Evolutionary conservation across 1,284 basidiomycete species (phyloP), one percentile per base, ranked within the genome.

Genomic region (Calocybe gambosa): DNA sequence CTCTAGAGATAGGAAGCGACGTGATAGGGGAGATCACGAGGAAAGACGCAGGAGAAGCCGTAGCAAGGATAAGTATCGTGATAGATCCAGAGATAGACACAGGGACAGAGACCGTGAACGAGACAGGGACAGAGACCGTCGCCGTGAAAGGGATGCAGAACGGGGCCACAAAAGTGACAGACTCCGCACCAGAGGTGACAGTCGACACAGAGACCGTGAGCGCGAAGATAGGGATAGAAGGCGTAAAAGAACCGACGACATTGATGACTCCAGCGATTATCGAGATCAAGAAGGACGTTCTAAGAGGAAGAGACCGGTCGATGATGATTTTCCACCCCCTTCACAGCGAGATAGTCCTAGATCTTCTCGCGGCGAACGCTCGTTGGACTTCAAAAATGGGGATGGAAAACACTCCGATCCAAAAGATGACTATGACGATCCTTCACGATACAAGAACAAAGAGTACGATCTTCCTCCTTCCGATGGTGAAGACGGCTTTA

Each of bases 361-460:
- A 56, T 67, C 66, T 56, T 74, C 73, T 57, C 71, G 69, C 47
- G 63, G 70, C 58, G 73, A 76, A 55, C 74, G 72, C 57, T 81
- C 79, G 50, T 68, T 68, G 60, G 77, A 81, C 53, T 75, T 71
- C 47, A 73, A 70, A 59, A 74, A 67, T 59, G 67, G 67, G 50
- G 75, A 78, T 55, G 70, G 72, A 50, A 62, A 66, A 39, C 62
- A 62, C 49, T 70, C 71, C 50, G 78, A 80, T 55, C 58, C 73
- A 50, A 71, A 77, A 45, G 82, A 85, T 52, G 82, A 83, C 53
- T 66, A 73, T 45, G 79, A 82, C 50, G 81, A 80, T 49, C 59
- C 65, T 18, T 65, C 68, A 39, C 70, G 68, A 49, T 65, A 61
- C 46, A 63, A 66, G 53, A 65, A 67, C 43, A 67, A 58, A 46